phyloP scores from a whole-genome alignment of 2,329 filamentous ascomycete genomes.

The Xylariomycetidae sp. region DNA sequence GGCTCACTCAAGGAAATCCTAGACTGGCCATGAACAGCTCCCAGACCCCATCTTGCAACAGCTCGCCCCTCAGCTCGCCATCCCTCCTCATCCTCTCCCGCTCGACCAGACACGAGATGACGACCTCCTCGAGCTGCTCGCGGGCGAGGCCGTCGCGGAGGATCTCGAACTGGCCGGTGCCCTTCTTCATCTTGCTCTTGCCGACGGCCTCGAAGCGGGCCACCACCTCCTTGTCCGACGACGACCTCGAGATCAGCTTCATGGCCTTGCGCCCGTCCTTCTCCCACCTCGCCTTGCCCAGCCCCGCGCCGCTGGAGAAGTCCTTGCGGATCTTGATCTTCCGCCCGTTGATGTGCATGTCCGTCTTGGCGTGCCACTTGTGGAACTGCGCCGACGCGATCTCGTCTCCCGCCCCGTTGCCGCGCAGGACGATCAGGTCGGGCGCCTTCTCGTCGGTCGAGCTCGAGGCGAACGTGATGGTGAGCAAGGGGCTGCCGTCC shows the following conservation, averaged over 20 bases:
- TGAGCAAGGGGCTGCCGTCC: slow-evolving; percentile 4
- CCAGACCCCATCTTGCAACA: slow-evolving; percentile 7
- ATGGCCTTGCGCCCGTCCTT: slow-evolving; percentile 8
- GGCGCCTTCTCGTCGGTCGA: slow-evolving; percentile 6
- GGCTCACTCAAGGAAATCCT: neutral
- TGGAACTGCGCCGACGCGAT: slow-evolving; percentile 9
- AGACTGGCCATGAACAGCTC: slow-evolving; percentile 7
- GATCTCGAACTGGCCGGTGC: slow-evolving; percentile 9
- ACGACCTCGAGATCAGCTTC: slow-evolving; percentile 3
- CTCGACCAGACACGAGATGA: slow-evolving; percentile 10
- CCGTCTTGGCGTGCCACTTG: slow-evolving; percentile 7
- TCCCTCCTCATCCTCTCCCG: slow-evolving; percentile 11
- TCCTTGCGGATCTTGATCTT: slow-evolving; percentile 5
- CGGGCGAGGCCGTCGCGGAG: slow-evolving; percentile 3
- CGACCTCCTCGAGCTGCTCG: slow-evolving; percentile 10
- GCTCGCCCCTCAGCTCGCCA: slow-evolving; percentile 5
- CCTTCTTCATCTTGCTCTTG: slow-evolving; percentile 7
- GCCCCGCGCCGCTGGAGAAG: slow-evolving; percentile 5
- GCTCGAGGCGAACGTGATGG: slow-evolving; percentile 8
- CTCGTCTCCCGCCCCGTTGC: slow-evolving; percentile 6
- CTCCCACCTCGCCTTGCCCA: slow-evolving; percentile 9
- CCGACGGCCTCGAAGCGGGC: slow-evolving; percentile 8
- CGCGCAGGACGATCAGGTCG: slow-evolving; percentile 8
- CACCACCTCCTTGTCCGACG: slow-evolving; percentile 4
- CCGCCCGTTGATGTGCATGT: slow-evolving; percentile 8